These are phyloP conservation scores for Pleurotus ostreatus DNA, from an alignment of 768 basidiomycete genomes.

Conservation along the genomic window DNA sequence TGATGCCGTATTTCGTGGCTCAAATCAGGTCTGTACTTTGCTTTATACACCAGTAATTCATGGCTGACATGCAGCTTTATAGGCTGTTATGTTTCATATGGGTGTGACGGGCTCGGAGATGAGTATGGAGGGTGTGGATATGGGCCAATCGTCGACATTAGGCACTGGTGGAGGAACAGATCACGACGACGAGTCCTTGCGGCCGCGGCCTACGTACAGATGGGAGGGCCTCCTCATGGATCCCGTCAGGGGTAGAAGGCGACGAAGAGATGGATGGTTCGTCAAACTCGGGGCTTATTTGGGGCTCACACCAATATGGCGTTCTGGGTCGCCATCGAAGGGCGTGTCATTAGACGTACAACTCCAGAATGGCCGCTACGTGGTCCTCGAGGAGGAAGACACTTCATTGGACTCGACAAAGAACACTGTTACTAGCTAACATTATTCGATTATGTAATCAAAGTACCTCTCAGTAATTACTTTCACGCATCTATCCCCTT, in stretches of 20 bases:
- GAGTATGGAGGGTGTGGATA: conserved; percentile 65
- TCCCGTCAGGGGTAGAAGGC: conserved; percentile 32
- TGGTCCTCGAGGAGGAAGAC: conserved; percentile 28
- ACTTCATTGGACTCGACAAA: not conserved
- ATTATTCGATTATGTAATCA: not conserved
- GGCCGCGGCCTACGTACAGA: conserved; percentile 56
- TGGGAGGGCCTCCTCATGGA: conserved; percentile 71
- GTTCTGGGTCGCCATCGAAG: conserved; percentile 42
- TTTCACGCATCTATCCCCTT: not conserved
- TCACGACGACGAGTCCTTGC: conserved; percentile 58
- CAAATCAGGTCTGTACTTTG: conserved; percentile 38
- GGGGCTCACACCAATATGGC: conserved; percentile 63
- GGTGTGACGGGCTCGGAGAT: conserved; percentile 47
- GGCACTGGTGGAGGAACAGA: conserved; percentile 73
- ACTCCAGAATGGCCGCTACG: conserved; percentile 55
- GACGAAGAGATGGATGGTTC: conserved; percentile 24
- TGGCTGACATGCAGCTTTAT: not conserved
- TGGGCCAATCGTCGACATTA: conserved; percentile 45
- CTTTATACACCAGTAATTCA: not conserved
- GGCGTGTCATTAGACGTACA: conserved; percentile 60
- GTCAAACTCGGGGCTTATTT: conserved; percentile 66
- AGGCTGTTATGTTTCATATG: conserved; percentile 65
- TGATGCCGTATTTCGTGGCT: conserved; percentile 56
- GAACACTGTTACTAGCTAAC: not conserved
- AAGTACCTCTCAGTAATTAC: too few relatives aligned